Base-by-base conservation (phyloP, 805 yeast species). In the Candida mattraensis region DNA sequence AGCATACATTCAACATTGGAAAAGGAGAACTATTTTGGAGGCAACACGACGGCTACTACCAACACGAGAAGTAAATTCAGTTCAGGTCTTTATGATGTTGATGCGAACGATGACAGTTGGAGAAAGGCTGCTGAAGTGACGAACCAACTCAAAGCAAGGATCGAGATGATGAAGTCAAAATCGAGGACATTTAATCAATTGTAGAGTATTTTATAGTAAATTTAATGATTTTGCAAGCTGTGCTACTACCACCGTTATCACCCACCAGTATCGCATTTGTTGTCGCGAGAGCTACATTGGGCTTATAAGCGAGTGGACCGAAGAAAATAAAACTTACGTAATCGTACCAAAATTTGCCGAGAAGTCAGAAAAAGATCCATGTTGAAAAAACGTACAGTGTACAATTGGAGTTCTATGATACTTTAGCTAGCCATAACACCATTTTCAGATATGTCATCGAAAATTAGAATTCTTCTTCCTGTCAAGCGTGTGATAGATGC, bases 401-500 rank as follows among this genome's bases (percentile, higher is more conserved):
- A n/a, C n/a, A n/a, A n/a, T n/a, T n/a, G n/a, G n/a, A n/a, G n/a
- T n/a, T n/a, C n/a, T n/a, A n/a, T n/a, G n/a, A n/a, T n/a, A n/a
- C n/a, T n/a, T n/a, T 9, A 9, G 30, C 24, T 21, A 19, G 18
- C 19, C n/a, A 21, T 11, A n/a, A n/a, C n/a, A n/a, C n/a, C n/a
- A n/a, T n/a, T n/a, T n/a, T n/a, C n/a, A n/a, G n/a, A n/a, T n/a
- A 64, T 58, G 67, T 60, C 68, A 30, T 59, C 74, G 32, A 80
- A 80, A 50, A 66, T 80, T 41, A 76, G 73, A 60, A 86, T 93
- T 45, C 69, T 93, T 23, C 97, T 93, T 9, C 99, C 99, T 10
- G 89, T 93, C 30, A 93, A 93, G 66, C 74, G 98, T 46, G 97
- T 89, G 34, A 83, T 93, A 53, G 99, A 93, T 64, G 84, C 85